These are phyloP conservation scores for Medicago ruthenica DNA, from an alignment of 306 rosid genomes.

Conservation along the genomic window DNA sequence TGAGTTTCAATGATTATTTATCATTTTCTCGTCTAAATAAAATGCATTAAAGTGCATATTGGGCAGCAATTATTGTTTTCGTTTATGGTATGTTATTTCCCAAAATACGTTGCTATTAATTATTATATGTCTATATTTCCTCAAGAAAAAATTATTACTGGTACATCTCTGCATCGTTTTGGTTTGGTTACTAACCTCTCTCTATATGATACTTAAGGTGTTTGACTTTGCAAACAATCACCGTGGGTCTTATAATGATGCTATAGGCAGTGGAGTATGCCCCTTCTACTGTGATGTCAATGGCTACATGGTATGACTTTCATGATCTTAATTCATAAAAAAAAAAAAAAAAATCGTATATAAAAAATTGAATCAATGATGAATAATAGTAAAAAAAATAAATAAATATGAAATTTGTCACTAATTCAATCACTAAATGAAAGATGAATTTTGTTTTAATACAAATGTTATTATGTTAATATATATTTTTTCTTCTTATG, in stretches of 20 bases:
- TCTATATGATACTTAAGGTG: slow-evolving; percentile 40
- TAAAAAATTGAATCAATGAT: background rate
- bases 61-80: background rate
- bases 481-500: no score
- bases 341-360: background rate
- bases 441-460: background rate
- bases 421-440: background rate
- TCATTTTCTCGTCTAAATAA: no score
- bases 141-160: no score
- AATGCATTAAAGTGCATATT: no score
- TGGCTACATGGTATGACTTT: slow-evolving; percentile 54
- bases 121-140: background rate
- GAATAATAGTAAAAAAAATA: background rate
- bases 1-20: no score
- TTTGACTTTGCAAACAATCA: slow-evolving; percentile 56
- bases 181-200: no score
- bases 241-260: slow-evolving; percentile 51
- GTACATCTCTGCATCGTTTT: no score
- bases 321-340: background rate
- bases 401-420: background rate
- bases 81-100: background rate
- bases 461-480: no score
- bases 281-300: slow-evolving; percentile 59
- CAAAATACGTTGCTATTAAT: background rate
- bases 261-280: slow-evolving; percentile 44